Base-by-base conservation (phyloP, 2,329 filamentous ascomycete genomes). In the Exutisphaerella laricina region DNA sequence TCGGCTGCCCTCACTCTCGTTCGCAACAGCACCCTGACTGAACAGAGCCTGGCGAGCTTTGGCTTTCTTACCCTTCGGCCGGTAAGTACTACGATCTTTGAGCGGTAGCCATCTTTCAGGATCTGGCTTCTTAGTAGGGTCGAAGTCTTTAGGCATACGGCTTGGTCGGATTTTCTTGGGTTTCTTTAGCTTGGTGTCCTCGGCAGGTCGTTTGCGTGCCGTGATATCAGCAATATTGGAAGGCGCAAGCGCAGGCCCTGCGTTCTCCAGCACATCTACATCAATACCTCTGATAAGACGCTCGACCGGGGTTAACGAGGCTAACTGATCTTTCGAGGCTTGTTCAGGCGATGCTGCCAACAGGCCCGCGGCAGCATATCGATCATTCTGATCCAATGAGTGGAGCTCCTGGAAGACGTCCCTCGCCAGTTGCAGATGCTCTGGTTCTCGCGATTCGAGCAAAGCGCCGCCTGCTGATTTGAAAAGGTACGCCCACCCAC, bases 21-120 rank as follows among this genome's bases (percentile, higher is more conserved):
- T 83, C 16, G 88, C 85, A 9, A 83, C 69, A 36, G 89, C 90
- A 48, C 92, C 92, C 64, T 97, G 92, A 6, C 87, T 96, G 71
- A 54, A 87, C 85, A 48, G 75, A 73, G 4, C 80, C 82, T 56
- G 68, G 66, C 51, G 63, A 57, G 68, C 84, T 84, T 75, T 88
- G 84, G 42, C 87, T 86, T 74, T 95, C 71, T 85, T 88, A 4
- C 88, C 88, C 70, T 92, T 95, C 5, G 89, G 88, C 35, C 85
- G 74, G 67, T 95, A 98, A 29, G 80, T 85, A 56, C 85, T 92
- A 44, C 92, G 78, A 63, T 98, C 92, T 39, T 85, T 81, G 58
- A 97, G 72, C 9, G 92, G 90, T 47, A 98, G 68, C 92, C 92
- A 98, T 50, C 92, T 77, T 67, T 98, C 92, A 0, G 88, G 82